Evolutionary conservation across 257 asterid genomes (phyloP), one percentile per base, ranked within the genome.

Genomic region (Solanum ossicruentum): DNA sequence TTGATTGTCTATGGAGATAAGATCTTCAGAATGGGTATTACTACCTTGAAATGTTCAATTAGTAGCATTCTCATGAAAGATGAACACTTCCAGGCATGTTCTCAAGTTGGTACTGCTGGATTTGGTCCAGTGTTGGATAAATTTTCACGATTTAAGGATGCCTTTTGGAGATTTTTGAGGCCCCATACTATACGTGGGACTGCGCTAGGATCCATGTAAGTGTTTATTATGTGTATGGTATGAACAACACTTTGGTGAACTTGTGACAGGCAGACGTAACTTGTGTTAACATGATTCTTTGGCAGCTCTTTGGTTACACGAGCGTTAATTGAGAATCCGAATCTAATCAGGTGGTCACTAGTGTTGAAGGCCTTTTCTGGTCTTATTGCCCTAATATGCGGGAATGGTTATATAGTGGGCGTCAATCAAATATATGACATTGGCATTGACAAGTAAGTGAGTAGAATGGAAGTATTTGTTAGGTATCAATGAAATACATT

Each of bases 121-220:
- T 88, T 94, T 43, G 96, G 87, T 85, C 92, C 98, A 17, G 81
- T 82, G 84, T 81, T 90, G 82, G 91, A 87, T 84, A 95, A 92
- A 87, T 66, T 92, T 84, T 89, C 90, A 75, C 92, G 87, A 28
- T 94, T 95, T 89, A 90, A 89, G 90, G 97, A 95, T 92, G 96
- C 99, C 85, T 93, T 97, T 88, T 97, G 98, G 99, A 92, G 99
- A 90, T 97, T 97, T 85, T 90, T 95, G 55, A 92, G 99, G 91
- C 99, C 98, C 39, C 99, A 95, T 88, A 97, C 99, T 71, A 97
- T 97, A 67, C 97, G 99, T 23, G 99, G 99, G 86, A 97, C 98
- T 4, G 88, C 98, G 18, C 85, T 97, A 87, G 99, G 99, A 90
- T 97, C 99, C 43, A 61, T 85, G 98, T 97, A 90, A 91, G 98